Evolutionary conservation across 2,329 filamentous ascomycete genomes (phyloP).

Genomic region (Cryoendolithus antarcticus): DNA sequence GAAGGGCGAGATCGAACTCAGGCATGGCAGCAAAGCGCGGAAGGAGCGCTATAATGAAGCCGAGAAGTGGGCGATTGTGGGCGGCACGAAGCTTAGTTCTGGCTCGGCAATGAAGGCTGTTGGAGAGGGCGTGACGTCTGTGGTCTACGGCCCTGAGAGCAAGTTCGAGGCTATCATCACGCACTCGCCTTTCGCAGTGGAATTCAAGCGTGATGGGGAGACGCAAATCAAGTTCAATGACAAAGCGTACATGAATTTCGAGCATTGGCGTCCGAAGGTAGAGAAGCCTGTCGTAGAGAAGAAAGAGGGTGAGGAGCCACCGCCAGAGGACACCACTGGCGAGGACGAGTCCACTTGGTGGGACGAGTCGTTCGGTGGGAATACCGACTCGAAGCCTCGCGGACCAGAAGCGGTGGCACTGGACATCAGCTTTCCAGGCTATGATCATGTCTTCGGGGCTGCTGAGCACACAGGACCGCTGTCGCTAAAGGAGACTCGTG

Average conservation of each 20-base stretch:
- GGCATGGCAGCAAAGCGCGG: constrained; percentile 69
- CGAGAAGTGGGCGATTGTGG: constrained; percentile 74
- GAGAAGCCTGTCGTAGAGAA: constrained; percentile 49
- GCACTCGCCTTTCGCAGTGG: constrained; percentile 69
- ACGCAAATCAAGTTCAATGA: constrained; percentile 83
- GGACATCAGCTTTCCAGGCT: constrained; percentile 85
- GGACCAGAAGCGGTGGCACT: constrained; percentile 85
- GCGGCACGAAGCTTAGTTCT: constrained; percentile 61
- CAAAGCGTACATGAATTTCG: constrained; percentile 78
- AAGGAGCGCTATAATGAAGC: constrained; percentile 95
- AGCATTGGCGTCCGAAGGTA: constrained; percentile 86
- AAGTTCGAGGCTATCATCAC: constrained; percentile 73
- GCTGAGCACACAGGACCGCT: constrained; percentile 83
- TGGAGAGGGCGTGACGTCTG: constrained; percentile 53
- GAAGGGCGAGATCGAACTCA: constrained; percentile 77
- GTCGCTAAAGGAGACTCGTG: constrained; percentile 80
- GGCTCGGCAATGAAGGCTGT: constrained; percentile 57
- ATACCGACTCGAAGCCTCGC: constrained; percentile 88
- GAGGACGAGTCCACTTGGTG: constrained; percentile 90
- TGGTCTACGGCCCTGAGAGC: constrained; percentile 66
- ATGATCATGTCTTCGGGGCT: constrained; percentile 86
- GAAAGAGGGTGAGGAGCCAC: constrained; percentile 36
- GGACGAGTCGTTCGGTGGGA: constrained; percentile 92
- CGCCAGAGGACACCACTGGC: constrained; percentile 39
- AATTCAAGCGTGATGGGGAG: constrained; percentile 73